Evolutionary conservation across 1,284 basidiomycete species (phyloP).

Genomic region (Coniferiporia sulphurascens): DNA sequence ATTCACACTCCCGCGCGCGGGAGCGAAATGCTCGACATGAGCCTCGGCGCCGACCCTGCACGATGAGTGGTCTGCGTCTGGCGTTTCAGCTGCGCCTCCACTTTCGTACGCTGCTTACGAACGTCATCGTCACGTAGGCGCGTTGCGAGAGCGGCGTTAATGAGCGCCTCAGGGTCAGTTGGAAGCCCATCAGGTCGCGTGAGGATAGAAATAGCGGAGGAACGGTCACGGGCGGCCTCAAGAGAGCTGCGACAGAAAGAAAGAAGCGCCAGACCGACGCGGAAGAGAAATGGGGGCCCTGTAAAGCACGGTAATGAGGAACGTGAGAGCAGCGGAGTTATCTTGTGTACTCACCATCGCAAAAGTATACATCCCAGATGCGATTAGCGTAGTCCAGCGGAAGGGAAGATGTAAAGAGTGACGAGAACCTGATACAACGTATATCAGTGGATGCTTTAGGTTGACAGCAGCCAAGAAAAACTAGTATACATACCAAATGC

Average conservation of each 20-base stretch:
- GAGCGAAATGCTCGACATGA: slow-evolving; percentile 15
- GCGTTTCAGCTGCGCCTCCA: slow-evolving; percentile 61
- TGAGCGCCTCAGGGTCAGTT: slow-evolving; percentile 52
- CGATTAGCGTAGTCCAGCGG: slow-evolving; percentile 74
- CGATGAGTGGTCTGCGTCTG: slow-evolving; percentile 38
- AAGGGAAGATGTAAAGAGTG: slow-evolving; percentile 74
- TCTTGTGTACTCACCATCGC: slow-evolving; percentile 56
- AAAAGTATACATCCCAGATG: slow-evolving; percentile 86
- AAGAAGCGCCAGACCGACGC: slow-evolving; percentile 74
- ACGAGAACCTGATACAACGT: slow-evolving; percentile 49
- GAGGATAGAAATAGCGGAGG: slow-evolving; percentile 45
- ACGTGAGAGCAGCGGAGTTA: not conserved
- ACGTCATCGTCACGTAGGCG: slow-evolving; percentile 83
- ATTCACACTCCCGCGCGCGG: slow-evolving; percentile 1
- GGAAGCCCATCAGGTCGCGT: slow-evolving; percentile 45
- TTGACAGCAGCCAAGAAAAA: not conserved
- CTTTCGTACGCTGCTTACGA: slow-evolving; percentile 67
- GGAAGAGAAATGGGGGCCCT: slow-evolving; percentile 80
- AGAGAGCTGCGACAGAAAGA: slow-evolving; percentile 58
- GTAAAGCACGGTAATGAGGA: slow-evolving; percentile 10
- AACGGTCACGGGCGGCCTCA: slow-evolving; percentile 44
- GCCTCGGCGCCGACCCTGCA: slow-evolving; percentile 1
- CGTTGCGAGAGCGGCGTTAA: slow-evolving; percentile 55
- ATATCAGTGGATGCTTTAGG: not conserved
- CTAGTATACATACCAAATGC: slow-evolving; percentile 49